Evolutionary conservation across 2,329 filamentous ascomycete species (phyloP).

Genomic region (Hypoxylon sp.): DNA sequence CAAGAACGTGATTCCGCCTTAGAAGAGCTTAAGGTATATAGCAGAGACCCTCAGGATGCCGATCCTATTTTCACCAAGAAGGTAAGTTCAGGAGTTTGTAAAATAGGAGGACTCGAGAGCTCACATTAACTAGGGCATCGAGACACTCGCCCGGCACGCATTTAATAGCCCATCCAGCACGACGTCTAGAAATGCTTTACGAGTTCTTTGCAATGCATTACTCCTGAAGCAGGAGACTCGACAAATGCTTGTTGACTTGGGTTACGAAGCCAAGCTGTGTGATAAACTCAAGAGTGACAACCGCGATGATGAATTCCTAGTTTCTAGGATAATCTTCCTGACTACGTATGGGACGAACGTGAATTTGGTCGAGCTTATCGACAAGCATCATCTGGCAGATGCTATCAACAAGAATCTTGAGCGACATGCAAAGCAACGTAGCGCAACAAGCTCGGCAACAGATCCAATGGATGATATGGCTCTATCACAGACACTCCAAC

Average conservation of each 20-base stretch:
- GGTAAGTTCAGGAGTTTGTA: conserved; percentile 60
- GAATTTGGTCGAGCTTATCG: conserved; percentile 75
- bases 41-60: conserved; percentile 79
- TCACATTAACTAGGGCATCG: conserved; percentile 74
- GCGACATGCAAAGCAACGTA: conserved; percentile 72
- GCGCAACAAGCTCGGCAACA: conserved; percentile 52
- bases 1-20: conserved; percentile 74
- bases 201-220: conserved; percentile 88
- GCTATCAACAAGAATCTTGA: conserved; percentile 78
- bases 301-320: conserved; percentile 88
- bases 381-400: conserved; percentile 76
- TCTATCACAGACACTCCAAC: conserved; percentile 85
- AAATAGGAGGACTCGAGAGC: conserved; percentile 13
- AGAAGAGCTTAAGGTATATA: conserved; percentile 82
- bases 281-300: conserved; percentile 79
- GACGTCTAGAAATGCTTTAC: conserved; percentile 81
- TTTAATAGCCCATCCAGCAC: conserved; percentile 75
- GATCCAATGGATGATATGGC: conserved; percentile 83
- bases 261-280: conserved; percentile 77
- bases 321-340: conserved; percentile 83
- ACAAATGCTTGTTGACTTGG: conserved; percentile 80
- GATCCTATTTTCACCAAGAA: conserved; percentile 87
- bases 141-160: conserved; percentile 78
- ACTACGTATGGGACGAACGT: conserved; percentile 83
- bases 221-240: conserved; percentile 77